phyloP scores from a whole-genome alignment of 371 early-diverging fungal species.

The Apophysomyces variabilis region DNA sequence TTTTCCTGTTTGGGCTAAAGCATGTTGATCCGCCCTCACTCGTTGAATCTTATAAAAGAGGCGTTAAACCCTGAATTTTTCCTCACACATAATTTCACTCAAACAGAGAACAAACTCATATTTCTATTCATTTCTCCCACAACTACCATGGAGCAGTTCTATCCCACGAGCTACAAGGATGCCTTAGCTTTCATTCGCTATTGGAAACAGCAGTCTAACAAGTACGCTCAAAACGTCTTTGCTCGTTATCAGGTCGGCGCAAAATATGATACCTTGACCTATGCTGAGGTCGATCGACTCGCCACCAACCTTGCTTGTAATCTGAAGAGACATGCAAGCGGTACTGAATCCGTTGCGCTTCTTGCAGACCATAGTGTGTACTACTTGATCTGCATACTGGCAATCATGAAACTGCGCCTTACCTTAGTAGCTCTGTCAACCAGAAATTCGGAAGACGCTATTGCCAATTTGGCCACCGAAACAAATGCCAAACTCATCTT shows the following conservation, averaged over 20 bases:
- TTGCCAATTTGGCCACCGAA: slow-evolving; percentile 24
- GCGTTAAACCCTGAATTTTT: not conserved
- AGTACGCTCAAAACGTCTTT: slow-evolving; percentile 8
- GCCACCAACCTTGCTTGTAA: slow-evolving; percentile 34
- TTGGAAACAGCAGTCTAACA: slow-evolving; percentile 5
- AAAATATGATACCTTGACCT: slow-evolving; percentile 23
- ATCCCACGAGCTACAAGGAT: slow-evolving; percentile 10
- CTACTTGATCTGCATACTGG: slow-evolving; percentile 27
- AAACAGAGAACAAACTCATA: not conserved
- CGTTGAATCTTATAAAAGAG: not conserved
- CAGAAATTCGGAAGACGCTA: slow-evolving; percentile 37
- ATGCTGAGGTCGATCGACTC: slow-evolving; percentile 28
- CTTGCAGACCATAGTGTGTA: slow-evolving; percentile 26
- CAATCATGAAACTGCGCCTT: slow-evolving; percentile 27
- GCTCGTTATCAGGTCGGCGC: slow-evolving; percentile 11
- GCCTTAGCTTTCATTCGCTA: slow-evolving; percentile 12
- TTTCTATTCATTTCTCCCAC: not conserved
- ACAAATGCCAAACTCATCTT: slow-evolving; percentile 22
- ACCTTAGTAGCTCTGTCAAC: slow-evolving; percentile 30
- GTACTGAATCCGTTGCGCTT: slow-evolving; percentile 11
- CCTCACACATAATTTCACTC: not conserved
- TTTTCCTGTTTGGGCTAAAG: no score
- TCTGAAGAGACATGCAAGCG: not conserved
- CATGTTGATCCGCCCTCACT: no score
- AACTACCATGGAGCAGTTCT: slow-evolving; percentile 16